Evolutionary conservation across 371 early-diverging fungal genomes (phyloP), one percentile per base, ranked within the genome.

Genomic region (Mucor piriformis): DNA sequence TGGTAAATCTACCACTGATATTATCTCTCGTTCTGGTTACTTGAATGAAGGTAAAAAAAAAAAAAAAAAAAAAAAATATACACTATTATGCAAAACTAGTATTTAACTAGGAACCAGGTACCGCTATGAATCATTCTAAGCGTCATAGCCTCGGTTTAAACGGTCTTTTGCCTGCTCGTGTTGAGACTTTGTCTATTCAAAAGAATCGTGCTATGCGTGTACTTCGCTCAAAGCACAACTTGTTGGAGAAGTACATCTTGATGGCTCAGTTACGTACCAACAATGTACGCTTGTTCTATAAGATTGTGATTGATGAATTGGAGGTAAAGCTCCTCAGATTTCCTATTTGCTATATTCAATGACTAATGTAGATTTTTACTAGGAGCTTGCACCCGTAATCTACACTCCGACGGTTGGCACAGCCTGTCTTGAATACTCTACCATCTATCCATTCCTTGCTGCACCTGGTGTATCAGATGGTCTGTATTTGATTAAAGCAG

Each of bases 371-470:
- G 29, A 1, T 44, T 10, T 53, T 20, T 74, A n/a, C n/a, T n/a
- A 86, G 83, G 90, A 89, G 73, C 75, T 88, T n/a, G 81, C 90
- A 34, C 91, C 91, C 11, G 61, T 92, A 32, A 93, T 95, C 61
- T 95, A 96, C 79, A 96, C 95, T 25, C 96, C 95, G 33, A 93
- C 94, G 4, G 94, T 95, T 11, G 95, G 95, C 49, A 81, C 89
- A 27, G 96, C 94, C 2, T 96, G 96, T 76, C 77, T 87, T 43
- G 86, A 92, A 63, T 95, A 92, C 73, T 94, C 93, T 12, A 87
- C 89, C 57, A 92, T 96, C 50, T 91, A 91, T 59, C 92, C 90
- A 21, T 91, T 90, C 76, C 76, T 92, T 42, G 87, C 89, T 16
- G 84, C 89, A 33, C 84, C 91, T 27, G 92, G 89, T 43, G 80